Conservation (phyloP, 306 rosid species). For the Sindora glabra region DNA sequence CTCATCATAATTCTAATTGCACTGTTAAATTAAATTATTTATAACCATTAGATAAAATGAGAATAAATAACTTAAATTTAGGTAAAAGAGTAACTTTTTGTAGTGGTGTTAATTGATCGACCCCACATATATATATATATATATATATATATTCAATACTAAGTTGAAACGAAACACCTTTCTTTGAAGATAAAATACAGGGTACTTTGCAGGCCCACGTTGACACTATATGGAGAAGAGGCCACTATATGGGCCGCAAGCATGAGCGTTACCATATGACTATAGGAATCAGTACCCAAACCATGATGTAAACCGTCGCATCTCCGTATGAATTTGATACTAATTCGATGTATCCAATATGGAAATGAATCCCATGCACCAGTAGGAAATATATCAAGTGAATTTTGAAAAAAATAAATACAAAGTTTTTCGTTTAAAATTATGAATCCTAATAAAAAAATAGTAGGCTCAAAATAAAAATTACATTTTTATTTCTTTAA, state of each 20-base stretch:
- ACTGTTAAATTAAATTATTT: too few species aligned
- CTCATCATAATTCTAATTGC: too few species aligned
- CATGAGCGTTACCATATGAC: neutral
- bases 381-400: too few species aligned
- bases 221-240: neutral
- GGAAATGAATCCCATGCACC: too few species aligned
- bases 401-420: too few species aligned
- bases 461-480: too few species aligned
- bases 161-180: neutral
- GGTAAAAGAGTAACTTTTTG: too few species aligned
- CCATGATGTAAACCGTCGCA: neutral
- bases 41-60: too few species aligned
- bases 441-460: too few species aligned
- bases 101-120: slow-evolving; percentile 69
- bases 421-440: too few species aligned
- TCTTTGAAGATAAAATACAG: neutral
- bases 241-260: neutral
- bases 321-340: neutral
- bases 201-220: neutral
- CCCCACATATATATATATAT: slow-evolving; percentile 62
- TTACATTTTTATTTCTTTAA: too few species aligned
- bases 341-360: neutral
- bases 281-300: neutral
- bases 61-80: too few species aligned
- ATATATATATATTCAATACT: neutral